Percentiles rank a stretch among this genome's conserved stretches.
Evolutionary conservation across 2,329 filamentous ascomycete species (phyloP).

Genomic region (Diaporthe citrichinensis): DNA sequence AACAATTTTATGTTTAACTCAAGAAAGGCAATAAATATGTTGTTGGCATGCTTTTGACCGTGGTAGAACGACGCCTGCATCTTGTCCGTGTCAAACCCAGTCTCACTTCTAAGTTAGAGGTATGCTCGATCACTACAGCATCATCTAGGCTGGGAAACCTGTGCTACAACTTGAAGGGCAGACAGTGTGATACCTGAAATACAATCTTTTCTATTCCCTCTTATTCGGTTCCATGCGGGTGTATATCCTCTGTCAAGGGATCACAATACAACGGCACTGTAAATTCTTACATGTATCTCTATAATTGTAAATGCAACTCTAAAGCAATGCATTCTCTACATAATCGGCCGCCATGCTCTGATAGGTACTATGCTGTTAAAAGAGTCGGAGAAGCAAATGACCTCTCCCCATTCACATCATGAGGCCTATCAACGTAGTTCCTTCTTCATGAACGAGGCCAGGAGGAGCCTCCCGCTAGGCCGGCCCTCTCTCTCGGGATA

Average conservation of each 20-base stretch:
- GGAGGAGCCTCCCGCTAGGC: neutral
- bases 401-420: no score
- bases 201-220: neutral
- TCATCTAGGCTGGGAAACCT: neutral
- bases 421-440: neutral
- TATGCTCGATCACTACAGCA: neutral
- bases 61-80: no score
- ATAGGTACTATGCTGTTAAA: neutral
- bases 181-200: neutral
- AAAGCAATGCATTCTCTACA: neutral
- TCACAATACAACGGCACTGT: neutral
- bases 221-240: no score
- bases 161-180: neutral
- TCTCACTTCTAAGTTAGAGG: neutral
- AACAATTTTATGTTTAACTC: no score
- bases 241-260: neutral
- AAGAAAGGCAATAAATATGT: no score
- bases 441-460: conserved; percentile 17
- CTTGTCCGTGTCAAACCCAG: neutral
- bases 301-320: no score
- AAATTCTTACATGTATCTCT: no score
- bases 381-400: neutral
- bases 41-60: no score
- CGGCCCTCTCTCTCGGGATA: neutral
- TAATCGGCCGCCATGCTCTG: no score